Base-by-base conservation (phyloP, 2,329 filamentous ascomycete genomes). In the Lachnellula hyalina region DNA sequence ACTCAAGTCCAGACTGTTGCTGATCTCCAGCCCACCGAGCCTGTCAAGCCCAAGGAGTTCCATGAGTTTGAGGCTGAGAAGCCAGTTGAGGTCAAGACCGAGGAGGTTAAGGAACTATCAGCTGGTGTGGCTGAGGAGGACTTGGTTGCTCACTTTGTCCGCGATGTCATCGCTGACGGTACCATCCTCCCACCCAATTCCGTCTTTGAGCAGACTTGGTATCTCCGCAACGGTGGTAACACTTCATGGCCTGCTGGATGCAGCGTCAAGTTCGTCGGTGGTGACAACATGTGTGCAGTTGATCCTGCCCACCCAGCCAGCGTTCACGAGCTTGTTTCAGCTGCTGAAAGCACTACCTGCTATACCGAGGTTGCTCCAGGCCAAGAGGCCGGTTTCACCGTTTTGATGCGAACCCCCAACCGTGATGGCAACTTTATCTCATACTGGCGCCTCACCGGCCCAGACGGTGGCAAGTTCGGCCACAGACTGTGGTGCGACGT, bases 401-500 rank as follows among this genome's bases (percentile, higher is more conserved):
- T 96, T 36, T 76, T 86, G 42, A 84, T 99, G 71, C 90, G 90
- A 71, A 89, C 90, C 17, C 91, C 93, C 15, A 73, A 77, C 51
- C 87, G 88, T 48, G 74, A 83, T 52, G 92, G 93, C 53, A 89
- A 87, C 71, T 80, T 86, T 56, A 94, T 96, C 67, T 97, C 94
- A 1, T 96, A 96, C 80, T 99, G 94, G 94, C 91, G 93, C 59
- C 77, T 99, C 62, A 95, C 92, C 64, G 85, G 89, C 56, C 79
- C 84, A 7, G 85, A 90, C 54, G 92, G 92, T 23, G 77, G 81
- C 61, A 87, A 90, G 61, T 96, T 97, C 62, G 94, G 94, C 40
- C 89, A 96, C 75, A 89, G 91, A 67, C 78, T 99, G 47, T 99
- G 93, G 93, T 96, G 93, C 69, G 91, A 97, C 62, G 83, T 99